phyloP scores from a whole-genome alignment of 352 stramenopile species.

The Globisporangium solare region DNA sequence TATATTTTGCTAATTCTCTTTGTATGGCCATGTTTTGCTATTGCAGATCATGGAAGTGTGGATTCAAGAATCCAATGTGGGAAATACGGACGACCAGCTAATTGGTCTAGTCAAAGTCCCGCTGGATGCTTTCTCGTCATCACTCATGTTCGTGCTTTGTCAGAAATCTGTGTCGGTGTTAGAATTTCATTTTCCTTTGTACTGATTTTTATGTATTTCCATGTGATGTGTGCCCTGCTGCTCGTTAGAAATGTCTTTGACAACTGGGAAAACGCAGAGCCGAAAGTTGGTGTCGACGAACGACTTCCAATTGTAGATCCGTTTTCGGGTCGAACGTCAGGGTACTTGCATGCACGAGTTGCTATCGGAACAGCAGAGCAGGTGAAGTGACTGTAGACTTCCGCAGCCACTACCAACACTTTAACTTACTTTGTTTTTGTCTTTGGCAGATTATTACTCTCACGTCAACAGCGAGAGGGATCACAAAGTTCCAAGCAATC shows the following conservation, averaged over 20 bases:
- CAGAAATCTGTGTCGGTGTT: not conserved
- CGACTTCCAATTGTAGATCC: constrained; percentile 37
- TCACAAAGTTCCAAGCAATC: constrained; percentile 32
- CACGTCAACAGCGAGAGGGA: constrained; percentile 18
- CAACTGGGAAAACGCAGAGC: constrained; percentile 12
- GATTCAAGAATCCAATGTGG: constrained; percentile 14
- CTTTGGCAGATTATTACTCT: constrained; percentile 24
- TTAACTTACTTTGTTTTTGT: not conserved
- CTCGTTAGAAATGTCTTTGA: not conserved
- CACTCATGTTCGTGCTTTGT: constrained; percentile 22
- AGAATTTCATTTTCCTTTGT: not conserved
- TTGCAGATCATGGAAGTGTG: constrained; percentile 41
- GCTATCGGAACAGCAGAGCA: constrained; percentile 53
- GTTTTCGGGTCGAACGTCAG: constrained; percentile 29
- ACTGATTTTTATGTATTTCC: not conserved
- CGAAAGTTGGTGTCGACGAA: constrained; percentile 28
- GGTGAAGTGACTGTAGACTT: constrained; percentile 15
- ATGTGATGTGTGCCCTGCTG: not conserved
- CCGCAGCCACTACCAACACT: not conserved
- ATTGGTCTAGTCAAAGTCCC: constrained; percentile 34
- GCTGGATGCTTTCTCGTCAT: constrained; percentile 15
- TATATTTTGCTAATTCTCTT: not conserved
- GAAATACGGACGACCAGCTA: constrained; percentile 16
- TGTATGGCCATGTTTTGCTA: not conserved
- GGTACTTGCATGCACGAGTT: constrained; percentile 27